Evolutionary conservation across 306 rosid species (phyloP).

Genomic region (Malus sylvestris): DNA sequence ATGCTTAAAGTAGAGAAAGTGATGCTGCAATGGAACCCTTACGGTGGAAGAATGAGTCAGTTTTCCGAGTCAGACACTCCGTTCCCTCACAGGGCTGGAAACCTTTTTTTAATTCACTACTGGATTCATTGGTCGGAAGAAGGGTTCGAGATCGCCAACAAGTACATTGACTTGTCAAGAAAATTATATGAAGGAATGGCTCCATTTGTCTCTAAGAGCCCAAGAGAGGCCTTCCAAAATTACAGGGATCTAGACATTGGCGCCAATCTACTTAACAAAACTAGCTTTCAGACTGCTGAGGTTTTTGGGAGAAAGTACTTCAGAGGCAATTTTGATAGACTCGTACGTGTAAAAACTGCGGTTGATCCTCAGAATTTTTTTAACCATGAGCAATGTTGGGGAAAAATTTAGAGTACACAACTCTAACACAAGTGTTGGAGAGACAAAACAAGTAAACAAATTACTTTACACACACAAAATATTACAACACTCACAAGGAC

Average conservation of each 20-base stretch:
- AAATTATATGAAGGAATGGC: slow-evolving; percentile 12
- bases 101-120: slow-evolving; percentile 9
- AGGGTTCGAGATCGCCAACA: slow-evolving; percentile 13
- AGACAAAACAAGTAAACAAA: no score
- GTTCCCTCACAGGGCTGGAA: slow-evolving; percentile 45
- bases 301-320: slow-evolving; percentile 22
- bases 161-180: slow-evolving; percentile 20
- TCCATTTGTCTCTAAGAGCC: slow-evolving; percentile 15
- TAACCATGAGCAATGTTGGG: slow-evolving; percentile 6
- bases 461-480: no score
- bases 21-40: neutral
- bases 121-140: neutral
- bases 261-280: neutral
- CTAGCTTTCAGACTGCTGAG: neutral
- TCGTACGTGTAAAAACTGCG: slow-evolving; percentile 13
- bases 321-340: slow-evolving; percentile 16
- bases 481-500: no score
- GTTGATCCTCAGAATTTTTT: slow-evolving; percentile 27
- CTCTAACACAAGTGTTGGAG: no score
- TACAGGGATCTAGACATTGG: slow-evolving; percentile 33
- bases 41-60: slow-evolving; percentile 32
- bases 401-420: no score
- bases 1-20: neutral
- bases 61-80: slow-evolving; percentile 29
- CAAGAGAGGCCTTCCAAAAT: slow-evolving; percentile 20